Conservation (phyloP, 2,329 filamentous ascomycete species). For the Pyrenophora seminiperda region DNA sequence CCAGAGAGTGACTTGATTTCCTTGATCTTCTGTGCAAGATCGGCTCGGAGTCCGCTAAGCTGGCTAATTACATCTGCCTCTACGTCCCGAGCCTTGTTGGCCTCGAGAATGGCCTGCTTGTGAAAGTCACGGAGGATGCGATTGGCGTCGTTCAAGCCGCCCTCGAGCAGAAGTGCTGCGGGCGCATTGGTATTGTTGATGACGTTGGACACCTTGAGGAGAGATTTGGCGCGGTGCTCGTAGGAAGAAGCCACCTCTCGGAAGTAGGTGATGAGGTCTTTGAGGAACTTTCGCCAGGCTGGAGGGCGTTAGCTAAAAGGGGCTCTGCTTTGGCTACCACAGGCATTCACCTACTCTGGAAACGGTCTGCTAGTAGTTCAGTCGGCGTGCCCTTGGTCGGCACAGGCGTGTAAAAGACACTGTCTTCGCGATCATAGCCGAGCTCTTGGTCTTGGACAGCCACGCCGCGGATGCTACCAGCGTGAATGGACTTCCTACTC, state of each 20-base stretch:
- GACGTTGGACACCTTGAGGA: constrained; percentile 81
- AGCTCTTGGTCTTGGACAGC: constrained; percentile 74
- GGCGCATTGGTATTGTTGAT: constrained; percentile 81
- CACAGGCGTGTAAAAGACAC: constrained; percentile 86
- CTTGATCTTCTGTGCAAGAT: constrained; percentile 95
- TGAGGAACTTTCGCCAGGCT: constrained; percentile 95
- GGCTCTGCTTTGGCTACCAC: not conserved
- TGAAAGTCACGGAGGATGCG: constrained; percentile 82
- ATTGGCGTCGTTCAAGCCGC: constrained; percentile 86
- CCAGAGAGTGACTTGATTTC: constrained; percentile 93
- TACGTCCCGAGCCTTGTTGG: constrained; percentile 87
- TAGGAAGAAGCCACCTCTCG: constrained; percentile 89
- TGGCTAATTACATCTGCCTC: constrained; percentile 90
- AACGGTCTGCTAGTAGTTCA: constrained; percentile 82
- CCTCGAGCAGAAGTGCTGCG: constrained; percentile 74
- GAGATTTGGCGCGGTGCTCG: constrained; percentile 79
- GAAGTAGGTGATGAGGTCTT: constrained; percentile 93
- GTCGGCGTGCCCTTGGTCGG: constrained; percentile 87
- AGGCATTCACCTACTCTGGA: constrained; percentile 69
- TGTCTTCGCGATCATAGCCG: constrained; percentile 68
- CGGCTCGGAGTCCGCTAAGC: constrained; percentile 81
- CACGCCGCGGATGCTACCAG: constrained; percentile 84
- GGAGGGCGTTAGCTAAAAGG: constrained; percentile 24
- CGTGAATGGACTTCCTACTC: constrained; percentile 80
- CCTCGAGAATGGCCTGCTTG: constrained; percentile 76